These are phyloP conservation scores for Xylaria cubensis DNA, from an alignment of 495 filamentous ascomycete genomes.

Conservation along the genomic window DNA sequence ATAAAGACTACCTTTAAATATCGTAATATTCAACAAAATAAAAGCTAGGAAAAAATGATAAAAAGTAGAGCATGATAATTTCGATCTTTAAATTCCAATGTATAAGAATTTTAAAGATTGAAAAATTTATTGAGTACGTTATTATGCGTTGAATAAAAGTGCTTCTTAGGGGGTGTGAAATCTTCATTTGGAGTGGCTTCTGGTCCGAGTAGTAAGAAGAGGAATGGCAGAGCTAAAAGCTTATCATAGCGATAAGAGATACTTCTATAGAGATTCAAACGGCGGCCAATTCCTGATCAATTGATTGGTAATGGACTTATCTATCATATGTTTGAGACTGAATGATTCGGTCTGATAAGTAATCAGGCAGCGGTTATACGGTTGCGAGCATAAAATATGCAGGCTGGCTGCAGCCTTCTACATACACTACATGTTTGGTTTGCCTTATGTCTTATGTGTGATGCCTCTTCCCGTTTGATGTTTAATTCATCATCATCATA, in stretches of 20 bases:
- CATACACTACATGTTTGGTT: neutral
- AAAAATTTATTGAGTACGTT: too few relatives aligned
- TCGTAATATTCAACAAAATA: too few relatives aligned
- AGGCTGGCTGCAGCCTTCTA: neutral
- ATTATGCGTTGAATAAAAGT: too few relatives aligned
- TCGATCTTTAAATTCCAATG: too few relatives aligned
- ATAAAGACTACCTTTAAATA: too few relatives aligned
- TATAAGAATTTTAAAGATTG: too few relatives aligned
- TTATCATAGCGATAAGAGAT: neutral
- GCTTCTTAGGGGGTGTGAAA: too few relatives aligned
- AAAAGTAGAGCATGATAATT: too few relatives aligned
- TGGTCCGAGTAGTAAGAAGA: neutral
- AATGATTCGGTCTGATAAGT: neutral
- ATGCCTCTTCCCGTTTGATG: neutral
- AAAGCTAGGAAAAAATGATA: too few relatives aligned
- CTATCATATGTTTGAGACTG: neutral
- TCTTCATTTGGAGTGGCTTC: too few relatives aligned
- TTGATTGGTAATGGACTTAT: neutral
- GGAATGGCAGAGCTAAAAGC: neutral
- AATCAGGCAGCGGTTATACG: neutral
- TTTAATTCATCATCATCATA: neutral
- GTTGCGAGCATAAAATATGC: neutral
- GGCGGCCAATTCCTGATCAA: neutral
- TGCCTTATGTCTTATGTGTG: neutral
- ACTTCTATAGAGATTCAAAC: neutral